phyloP scores from a whole-genome alignment of 2,329 filamentous ascomycete species.

The Helminthosporium solani region DNA sequence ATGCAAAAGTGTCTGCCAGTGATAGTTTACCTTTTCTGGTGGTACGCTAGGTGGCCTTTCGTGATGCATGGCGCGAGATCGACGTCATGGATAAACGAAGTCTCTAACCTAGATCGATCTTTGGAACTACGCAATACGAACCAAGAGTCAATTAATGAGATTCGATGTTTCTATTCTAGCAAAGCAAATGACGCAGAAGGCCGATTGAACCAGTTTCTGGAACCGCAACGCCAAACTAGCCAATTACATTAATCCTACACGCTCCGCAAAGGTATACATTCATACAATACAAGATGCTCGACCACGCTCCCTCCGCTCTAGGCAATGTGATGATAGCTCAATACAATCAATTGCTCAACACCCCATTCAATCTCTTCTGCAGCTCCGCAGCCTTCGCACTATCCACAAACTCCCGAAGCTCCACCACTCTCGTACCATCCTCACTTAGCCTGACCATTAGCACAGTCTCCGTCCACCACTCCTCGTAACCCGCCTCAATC shows the following conservation, averaged over 20 bases:
- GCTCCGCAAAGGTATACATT: no score
- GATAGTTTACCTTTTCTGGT: constrained; percentile 7
- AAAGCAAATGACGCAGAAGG: no score
- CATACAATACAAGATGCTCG: no score
- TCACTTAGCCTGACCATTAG: constrained; percentile 25
- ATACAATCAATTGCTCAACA: constrained; percentile 20
- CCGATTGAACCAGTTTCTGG: no score
- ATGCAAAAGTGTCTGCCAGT: constrained; percentile 2
- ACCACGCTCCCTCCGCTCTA: no score
- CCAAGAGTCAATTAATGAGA: not conserved
- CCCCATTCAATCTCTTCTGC: constrained; percentile 42
- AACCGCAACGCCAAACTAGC: not conserved
- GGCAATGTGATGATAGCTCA: no score
- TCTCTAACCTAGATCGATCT: not conserved
- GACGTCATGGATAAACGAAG: not conserved
- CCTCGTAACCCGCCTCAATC: constrained; percentile 14
- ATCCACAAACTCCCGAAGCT: constrained; percentile 46
- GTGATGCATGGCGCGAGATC: not conserved
- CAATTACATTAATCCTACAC: no score
- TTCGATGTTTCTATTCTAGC: no score
- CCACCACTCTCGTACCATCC: constrained; percentile 25
- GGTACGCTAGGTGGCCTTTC: not conserved
- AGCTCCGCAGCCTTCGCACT: constrained; percentile 39
- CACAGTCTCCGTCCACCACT: constrained; percentile 32
- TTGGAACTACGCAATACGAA: not conserved